These are phyloP conservation scores for Calonectria pteridis DNA, from an alignment of 2,329 filamentous ascomycete species.

Conservation along the genomic window DNA sequence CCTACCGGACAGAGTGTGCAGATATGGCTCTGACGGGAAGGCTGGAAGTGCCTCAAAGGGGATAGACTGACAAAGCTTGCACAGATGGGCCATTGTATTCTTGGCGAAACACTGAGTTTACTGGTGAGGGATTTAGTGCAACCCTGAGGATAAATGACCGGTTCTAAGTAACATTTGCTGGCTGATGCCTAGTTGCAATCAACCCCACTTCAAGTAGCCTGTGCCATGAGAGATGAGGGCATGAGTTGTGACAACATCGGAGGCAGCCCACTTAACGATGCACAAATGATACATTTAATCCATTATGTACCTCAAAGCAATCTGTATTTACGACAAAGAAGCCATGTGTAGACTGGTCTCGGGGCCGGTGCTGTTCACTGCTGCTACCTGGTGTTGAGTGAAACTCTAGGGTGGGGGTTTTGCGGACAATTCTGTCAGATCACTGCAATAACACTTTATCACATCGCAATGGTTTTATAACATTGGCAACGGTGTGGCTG, in stretches of 20 bases:
- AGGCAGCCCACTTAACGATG: not conserved
- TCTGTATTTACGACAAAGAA: not conserved
- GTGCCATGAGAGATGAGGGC: not conserved
- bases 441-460: not conserved
- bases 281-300: not conserved
- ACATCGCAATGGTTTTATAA: not conserved
- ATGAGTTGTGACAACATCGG: not conserved
- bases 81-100: not conserved
- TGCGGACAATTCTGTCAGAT: not conserved
- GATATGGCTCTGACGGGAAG: not conserved
- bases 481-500: not conserved
- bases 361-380: not conserved
- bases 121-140: constrained; percentile 1
- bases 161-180: not conserved
- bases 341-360: not conserved
- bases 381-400: not conserved
- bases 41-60: not conserved
- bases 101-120: not conserved
- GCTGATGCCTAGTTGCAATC: not conserved
- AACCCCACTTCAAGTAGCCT: not conserved
- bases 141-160: not conserved
- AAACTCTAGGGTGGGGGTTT: not conserved
- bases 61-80: constrained; percentile 6
- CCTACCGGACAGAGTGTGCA: not conserved
- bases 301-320: not conserved